Evolutionary conservation across 2,329 filamentous ascomycete species (phyloP).

Genomic region (Bipolaris oryzae): DNA sequence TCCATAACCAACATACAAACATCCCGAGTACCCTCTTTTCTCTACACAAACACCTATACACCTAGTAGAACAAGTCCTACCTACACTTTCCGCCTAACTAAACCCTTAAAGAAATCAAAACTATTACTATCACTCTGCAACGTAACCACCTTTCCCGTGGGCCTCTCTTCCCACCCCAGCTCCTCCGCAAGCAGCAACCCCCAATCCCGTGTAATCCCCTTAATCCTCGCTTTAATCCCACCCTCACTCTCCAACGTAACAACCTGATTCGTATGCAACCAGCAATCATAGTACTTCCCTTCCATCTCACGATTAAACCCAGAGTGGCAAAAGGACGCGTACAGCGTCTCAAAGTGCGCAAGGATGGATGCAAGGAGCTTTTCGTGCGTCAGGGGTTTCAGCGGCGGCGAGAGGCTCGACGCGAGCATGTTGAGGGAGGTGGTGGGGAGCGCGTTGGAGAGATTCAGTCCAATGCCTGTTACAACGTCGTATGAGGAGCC

Average conservation of each 20-base stretch:
- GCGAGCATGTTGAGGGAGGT: slow-evolving; percentile 82
- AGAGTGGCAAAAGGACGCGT: slow-evolving; percentile 72
- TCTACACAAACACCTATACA: too few species aligned
- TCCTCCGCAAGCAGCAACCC: slow-evolving; percentile 86
- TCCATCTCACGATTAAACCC: slow-evolving; percentile 80
- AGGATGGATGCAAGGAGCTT: slow-evolving; percentile 81
- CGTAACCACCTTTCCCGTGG: slow-evolving; percentile 78
- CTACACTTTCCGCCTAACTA: slow-evolving; percentile 79
- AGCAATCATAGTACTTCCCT: slow-evolving; percentile 66
- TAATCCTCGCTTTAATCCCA: slow-evolving; percentile 74
- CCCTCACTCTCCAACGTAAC: slow-evolving; percentile 81
- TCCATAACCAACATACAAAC: too few species aligned
- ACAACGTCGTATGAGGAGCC: slow-evolving; percentile 81
- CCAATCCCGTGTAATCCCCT: slow-evolving; percentile 91
- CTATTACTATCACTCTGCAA: slow-evolving; percentile 97
- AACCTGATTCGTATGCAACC: slow-evolving; percentile 74
- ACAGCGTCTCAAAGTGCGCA: slow-evolving; percentile 76
- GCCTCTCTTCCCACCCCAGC: slow-evolving; percentile 71
- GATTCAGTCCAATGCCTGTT: slow-evolving; percentile 82
- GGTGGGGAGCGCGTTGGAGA: slow-evolving; percentile 81
- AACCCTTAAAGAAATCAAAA: slow-evolving; percentile 93
- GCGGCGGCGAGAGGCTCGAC: slow-evolving; percentile 38
- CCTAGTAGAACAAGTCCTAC: neutral
- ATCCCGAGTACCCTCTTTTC: too few species aligned
- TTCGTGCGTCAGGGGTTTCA: slow-evolving; percentile 71